These are phyloP conservation scores for Chaetomium sp. DNA, from an alignment of 2,329 filamentous ascomycete species.

Conservation along the genomic window DNA sequence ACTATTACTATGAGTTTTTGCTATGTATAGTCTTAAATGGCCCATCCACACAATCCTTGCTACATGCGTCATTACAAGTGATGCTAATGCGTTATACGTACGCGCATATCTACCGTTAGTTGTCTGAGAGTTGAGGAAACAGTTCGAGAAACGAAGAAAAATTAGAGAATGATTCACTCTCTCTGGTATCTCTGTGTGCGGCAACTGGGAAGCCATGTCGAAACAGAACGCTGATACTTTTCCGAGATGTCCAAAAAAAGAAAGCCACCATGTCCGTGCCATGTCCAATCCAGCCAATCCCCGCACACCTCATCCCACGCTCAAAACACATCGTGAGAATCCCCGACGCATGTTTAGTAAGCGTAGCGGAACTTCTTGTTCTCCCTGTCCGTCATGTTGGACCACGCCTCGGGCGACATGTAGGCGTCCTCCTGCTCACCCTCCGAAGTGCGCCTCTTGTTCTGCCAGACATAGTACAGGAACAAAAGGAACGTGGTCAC, in stretches of 20 bases:
- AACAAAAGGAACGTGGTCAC: slow-evolving; percentile 39
- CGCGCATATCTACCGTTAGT: too few species aligned
- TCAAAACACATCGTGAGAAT: too few species aligned
- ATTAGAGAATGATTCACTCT: too few species aligned
- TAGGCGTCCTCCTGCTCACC: slow-evolving; percentile 35
- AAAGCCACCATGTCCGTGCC: background rate
- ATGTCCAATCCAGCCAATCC: background rate
- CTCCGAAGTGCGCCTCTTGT: slow-evolving; percentile 32
- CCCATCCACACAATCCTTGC: too few species aligned
- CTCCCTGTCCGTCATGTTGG: slow-evolving; percentile 49
- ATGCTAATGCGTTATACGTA: too few species aligned
- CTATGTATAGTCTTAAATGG: too few species aligned
- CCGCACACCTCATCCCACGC: too few species aligned
- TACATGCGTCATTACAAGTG: too few species aligned
- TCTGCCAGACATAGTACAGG: slow-evolving; percentile 45
- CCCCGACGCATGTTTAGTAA: slow-evolving; percentile 13
- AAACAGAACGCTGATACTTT: slow-evolving; percentile 1
- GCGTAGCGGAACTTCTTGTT: slow-evolving; percentile 51
- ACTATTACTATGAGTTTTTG: background rate
- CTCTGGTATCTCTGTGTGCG: background rate
- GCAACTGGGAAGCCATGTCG: background rate
- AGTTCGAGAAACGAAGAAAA: too few species aligned
- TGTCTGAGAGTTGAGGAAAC: too few species aligned
- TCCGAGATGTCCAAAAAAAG: background rate
- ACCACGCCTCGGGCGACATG: slow-evolving; percentile 39